Conservation (phyloP, 305 asterid species). For the Fraxinus baroniana region DNA sequence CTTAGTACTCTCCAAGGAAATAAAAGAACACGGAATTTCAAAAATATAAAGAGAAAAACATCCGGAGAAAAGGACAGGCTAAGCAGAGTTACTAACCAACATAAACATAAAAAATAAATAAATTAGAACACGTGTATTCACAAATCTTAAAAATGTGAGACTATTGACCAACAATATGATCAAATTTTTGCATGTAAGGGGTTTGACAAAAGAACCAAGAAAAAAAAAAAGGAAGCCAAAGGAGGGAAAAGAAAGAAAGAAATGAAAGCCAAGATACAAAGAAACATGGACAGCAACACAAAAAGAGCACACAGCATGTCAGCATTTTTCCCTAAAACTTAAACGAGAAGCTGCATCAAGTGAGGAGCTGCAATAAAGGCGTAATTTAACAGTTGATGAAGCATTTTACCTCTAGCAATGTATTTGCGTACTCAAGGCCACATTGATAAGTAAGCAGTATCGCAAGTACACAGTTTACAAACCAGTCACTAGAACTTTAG, state of each 20-base stretch:
- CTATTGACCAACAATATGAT: neutral
- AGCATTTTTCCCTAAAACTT: constrained; percentile 2
- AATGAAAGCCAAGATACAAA: neutral
- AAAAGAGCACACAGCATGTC: neutral
- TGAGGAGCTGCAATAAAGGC: neutral
- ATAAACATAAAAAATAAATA: neutral
- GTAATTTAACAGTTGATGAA: constrained; percentile 13
- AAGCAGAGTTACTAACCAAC: constrained; percentile 3
- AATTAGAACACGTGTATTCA: neutral
- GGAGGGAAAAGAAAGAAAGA: neutral
- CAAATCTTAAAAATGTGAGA: neutral
- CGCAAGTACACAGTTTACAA: neutral
- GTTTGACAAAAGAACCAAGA: neutral
- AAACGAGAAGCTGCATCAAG: constrained; percentile 14
- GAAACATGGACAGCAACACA: neutral
- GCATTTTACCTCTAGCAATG: constrained; percentile 16
- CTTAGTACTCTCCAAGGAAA: neutral
- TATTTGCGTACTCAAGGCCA: neutral
- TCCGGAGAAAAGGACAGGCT: neutral
- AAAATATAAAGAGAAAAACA: neutral
- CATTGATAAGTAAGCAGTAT: neutral
- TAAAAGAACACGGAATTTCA: neutral
- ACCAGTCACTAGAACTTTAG: neutral
- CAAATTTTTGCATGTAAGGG: constrained; percentile 14
- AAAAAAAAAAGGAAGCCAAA: neutral